A percentile compares a stretch with the other conserved stretches of the same genome.
Conservation (phyloP, 108 stramenopile genomes). For the Epithemia pelagica region DNA sequence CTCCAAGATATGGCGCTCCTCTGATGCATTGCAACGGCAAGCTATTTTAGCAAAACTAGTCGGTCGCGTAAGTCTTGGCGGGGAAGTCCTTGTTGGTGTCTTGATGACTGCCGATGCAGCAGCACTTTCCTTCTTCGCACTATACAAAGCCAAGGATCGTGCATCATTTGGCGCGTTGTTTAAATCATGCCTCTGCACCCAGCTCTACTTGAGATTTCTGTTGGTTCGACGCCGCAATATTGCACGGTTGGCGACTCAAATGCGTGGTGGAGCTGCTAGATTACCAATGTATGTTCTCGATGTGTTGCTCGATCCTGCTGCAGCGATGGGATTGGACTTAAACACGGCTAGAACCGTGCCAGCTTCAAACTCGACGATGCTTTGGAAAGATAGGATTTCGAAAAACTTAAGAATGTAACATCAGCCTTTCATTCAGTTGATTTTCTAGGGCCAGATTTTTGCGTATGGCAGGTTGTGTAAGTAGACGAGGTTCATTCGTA, state of each 20-base stretch:
- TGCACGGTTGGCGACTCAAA: constrained; percentile 23
- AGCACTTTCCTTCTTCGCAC: constrained; percentile 14
- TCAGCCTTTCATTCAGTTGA: no score
- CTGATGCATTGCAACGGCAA: constrained; percentile 62
- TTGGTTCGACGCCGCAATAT: constrained; percentile 49
- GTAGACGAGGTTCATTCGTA: no score
- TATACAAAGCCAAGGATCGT: neutral
- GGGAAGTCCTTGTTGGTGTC: constrained; percentile 54
- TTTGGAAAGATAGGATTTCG: no score
- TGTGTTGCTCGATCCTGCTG: constrained; percentile 44
- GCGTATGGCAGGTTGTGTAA: no score
- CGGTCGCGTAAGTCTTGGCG: constrained; percentile 38
- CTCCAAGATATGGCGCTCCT: constrained; percentile 45
- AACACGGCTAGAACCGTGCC: neutral
- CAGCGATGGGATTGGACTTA: constrained; percentile 47
- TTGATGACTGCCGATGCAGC: constrained; percentile 50
- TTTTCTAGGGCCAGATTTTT: no score
- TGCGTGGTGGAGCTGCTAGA: constrained; percentile 53
- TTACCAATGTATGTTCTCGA: constrained; percentile 55
- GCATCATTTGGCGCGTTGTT: neutral
- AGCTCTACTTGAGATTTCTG: constrained; percentile 71
- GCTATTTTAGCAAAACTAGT: constrained; percentile 55
- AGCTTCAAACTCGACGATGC: neutral
- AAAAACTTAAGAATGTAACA: no score
- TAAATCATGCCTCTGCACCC: constrained; percentile 39